These are phyloP conservation scores for Ophiorrhiza pumila DNA, from an alignment of 257 asterid genomes.

Conservation along the genomic window DNA sequence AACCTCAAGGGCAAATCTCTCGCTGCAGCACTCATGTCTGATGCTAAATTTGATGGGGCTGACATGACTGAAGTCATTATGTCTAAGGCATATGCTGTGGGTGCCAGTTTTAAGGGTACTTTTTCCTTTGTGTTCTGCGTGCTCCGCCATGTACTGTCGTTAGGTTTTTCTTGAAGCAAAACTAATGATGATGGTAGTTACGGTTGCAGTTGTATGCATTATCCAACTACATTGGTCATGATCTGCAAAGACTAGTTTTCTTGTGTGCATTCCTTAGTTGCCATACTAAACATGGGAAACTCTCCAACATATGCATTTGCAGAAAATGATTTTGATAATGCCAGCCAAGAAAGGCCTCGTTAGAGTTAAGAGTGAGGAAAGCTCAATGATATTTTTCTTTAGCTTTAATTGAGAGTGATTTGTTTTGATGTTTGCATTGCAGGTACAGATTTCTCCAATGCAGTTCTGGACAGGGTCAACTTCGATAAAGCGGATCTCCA, in stretches of 20 bases:
- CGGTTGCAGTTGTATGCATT: not conserved
- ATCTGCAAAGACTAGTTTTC: not conserved
- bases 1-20: constrained; percentile 92
- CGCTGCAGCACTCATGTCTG: constrained; percentile 93
- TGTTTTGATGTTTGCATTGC: constrained; percentile 13
- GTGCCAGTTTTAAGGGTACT: constrained; percentile 86
- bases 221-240: not conserved
- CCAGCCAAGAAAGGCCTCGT: not conserved
- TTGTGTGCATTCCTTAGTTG: not conserved
- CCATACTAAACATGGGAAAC: not conserved
- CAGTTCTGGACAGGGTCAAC: constrained; percentile 89
- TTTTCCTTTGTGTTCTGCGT: not conserved
- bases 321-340: no score
- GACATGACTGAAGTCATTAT: constrained; percentile 91
- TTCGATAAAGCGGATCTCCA: constrained; percentile 72
- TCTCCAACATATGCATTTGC: no score
- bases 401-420: not conserved
- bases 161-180: not conserved
- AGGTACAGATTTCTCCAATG: constrained; percentile 87
- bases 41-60: constrained; percentile 95
- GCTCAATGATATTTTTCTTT: not conserved
- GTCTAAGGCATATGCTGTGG: constrained; percentile 98
- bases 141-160: no score
- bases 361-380: not conserved
- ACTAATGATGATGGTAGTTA: no score